Conservation (phyloP, 805 yeast species). For the Saccharomycopsis javanensis region DNA sequence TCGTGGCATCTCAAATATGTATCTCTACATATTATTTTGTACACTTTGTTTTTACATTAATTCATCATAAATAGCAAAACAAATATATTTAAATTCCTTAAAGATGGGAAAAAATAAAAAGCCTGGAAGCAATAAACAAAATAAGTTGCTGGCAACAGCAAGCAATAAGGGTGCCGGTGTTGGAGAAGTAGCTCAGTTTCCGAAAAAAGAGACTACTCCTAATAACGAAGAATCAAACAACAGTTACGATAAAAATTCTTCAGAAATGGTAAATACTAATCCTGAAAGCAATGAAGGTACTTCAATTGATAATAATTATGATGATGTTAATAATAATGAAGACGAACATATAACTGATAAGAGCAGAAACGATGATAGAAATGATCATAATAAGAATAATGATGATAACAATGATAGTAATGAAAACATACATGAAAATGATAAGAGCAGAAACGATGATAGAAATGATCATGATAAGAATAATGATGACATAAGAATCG, state of each 20-base stretch:
- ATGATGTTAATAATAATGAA: too few species aligned
- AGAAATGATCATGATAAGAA: too few species aligned
- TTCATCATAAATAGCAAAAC: background rate
- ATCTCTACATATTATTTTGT: background rate
- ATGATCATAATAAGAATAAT: too few species aligned
- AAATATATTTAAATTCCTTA: background rate
- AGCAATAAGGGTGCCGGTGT: background rate
- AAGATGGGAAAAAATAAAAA: slow-evolving; percentile 1
- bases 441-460: too few species aligned
- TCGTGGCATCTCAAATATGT: background rate
- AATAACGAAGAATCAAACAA: background rate
- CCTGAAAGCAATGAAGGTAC: background rate
- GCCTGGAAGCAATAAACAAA: background rate
- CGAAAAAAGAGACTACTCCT: background rate
- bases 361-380: too few species aligned
- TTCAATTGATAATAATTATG: too few species aligned
- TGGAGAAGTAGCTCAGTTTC: background rate
- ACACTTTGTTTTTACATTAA: background rate
- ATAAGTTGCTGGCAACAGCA: background rate
- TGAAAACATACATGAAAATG: too few species aligned
- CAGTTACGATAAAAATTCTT: background rate
- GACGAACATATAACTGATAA: too few species aligned
- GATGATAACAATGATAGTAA: too few species aligned
- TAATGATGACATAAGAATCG: background rate
- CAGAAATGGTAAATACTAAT: background rate